phyloP scores from a whole-genome alignment of 2,329 filamentous ascomycete species.

The Parastagonospora nodorum region DNA sequence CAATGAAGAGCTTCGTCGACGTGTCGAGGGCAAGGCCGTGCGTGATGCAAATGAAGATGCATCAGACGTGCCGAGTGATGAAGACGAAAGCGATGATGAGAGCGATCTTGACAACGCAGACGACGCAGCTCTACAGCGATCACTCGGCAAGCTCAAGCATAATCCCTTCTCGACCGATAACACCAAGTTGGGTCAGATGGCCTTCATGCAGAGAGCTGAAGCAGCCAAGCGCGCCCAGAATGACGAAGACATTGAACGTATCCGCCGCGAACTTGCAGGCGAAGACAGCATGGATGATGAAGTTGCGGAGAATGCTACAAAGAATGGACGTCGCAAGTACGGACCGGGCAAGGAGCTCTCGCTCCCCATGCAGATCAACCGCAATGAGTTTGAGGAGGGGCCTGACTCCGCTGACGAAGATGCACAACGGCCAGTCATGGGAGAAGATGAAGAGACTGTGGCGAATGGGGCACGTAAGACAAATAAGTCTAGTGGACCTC shows the following conservation, averaged over 20 bases:
- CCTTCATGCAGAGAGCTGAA: conserved; percentile 93
- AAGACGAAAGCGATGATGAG: conserved; percentile 59
- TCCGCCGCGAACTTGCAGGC: conserved; percentile 71
- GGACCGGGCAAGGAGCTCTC: conserved; percentile 56
- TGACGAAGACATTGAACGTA: conserved; percentile 65
- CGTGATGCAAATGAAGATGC: conserved; percentile 54
- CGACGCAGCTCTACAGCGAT: conserved; percentile 37
- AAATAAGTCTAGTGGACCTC: conserved; percentile 11
- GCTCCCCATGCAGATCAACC: conserved; percentile 36
- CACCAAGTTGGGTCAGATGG: conserved; percentile 78
- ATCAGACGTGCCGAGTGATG: conserved; percentile 54
- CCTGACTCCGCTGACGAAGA: conserved; percentile 54
- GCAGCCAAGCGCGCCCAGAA: conserved; percentile 77
- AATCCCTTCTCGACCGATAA: conserved; percentile 61
- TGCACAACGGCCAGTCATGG: conserved; percentile 21
- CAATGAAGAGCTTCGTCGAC: conserved; percentile 79
- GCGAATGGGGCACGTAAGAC: conserved; percentile 15
- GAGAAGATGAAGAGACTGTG: conserved; percentile 30
- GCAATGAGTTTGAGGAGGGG: conserved; percentile 67
- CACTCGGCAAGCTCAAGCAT: conserved; percentile 46
- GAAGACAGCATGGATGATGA: conserved; percentile 61
- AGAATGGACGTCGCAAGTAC: conserved; percentile 73
- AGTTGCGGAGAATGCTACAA: conserved; percentile 58
- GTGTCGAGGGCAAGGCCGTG: conserved; percentile 74
- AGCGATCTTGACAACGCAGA: conserved; percentile 67